A percentile compares a stretch with the other conserved stretches of the same genome.
Evolutionary conservation across 2,329 filamentous ascomycete species (phyloP).

Genomic region (Aureobasidium musti): DNA sequence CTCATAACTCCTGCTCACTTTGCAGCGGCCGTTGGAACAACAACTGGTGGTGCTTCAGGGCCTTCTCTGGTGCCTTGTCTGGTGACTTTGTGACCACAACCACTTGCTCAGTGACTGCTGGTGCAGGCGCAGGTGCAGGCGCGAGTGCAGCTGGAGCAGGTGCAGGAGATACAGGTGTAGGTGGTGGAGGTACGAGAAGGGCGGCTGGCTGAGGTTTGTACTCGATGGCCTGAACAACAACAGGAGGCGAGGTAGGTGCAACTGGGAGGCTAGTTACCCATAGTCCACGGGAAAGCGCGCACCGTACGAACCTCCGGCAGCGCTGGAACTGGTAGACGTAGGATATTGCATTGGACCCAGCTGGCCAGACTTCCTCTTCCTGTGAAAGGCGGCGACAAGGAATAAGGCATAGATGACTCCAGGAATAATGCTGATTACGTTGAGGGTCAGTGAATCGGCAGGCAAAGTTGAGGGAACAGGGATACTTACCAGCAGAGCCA

Average conservation of each 20-base stretch:
- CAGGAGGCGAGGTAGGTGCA: neutral
- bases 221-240: constrained; percentile 1
- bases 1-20: neutral
- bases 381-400: neutral
- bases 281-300: too few species aligned
- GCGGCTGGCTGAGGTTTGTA: neutral
- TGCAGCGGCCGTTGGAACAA: neutral
- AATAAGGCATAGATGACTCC: neutral
- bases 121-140: neutral
- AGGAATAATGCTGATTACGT: neutral
- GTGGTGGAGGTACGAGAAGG: neutral
- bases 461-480: constrained; percentile 48
- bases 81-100: neutral
- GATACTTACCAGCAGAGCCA: neutral
- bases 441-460: constrained; percentile 50
- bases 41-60: neutral
- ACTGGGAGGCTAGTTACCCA: too few species aligned
- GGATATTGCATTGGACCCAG: neutral
- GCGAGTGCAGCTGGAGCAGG: neutral
- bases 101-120: neutral
- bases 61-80: neutral
- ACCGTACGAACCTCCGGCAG: neutral
- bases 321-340: neutral
- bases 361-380: neutral
- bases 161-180: neutral